Conservation (phyloP, 805 yeast genomes). For the Maudiozyma bulderi region DNA sequence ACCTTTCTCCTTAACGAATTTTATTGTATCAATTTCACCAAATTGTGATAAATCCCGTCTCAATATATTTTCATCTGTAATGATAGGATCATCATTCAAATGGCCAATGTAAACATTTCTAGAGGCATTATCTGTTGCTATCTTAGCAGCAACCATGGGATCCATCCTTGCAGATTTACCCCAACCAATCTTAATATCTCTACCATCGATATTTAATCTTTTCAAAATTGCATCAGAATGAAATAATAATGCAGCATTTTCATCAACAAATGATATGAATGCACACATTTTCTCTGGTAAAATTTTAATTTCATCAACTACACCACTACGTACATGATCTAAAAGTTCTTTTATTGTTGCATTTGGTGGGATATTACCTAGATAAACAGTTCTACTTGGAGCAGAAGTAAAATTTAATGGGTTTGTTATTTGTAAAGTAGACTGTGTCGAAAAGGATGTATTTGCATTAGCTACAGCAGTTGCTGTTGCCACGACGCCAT, state of each 20-base stretch:
- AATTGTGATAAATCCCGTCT: slow-evolving; percentile 55
- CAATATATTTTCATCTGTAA: slow-evolving; percentile 51
- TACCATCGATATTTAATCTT: slow-evolving; percentile 67
- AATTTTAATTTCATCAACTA: slow-evolving; percentile 68
- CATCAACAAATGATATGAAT: slow-evolving; percentile 80
- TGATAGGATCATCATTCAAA: slow-evolving; percentile 42
- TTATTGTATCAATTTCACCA: slow-evolving; percentile 81
- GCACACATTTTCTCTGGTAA: slow-evolving; percentile 85
- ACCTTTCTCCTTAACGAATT: slow-evolving; percentile 69
- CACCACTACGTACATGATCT: slow-evolving; percentile 86
- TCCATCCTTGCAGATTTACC: slow-evolving; percentile 71
- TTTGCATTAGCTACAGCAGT: slow-evolving; percentile 22
- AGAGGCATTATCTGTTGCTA: slow-evolving; percentile 81
- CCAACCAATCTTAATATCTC: slow-evolving; percentile 88
- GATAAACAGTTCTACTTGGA: slow-evolving; percentile 77
- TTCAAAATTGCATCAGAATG: slow-evolving; percentile 89
- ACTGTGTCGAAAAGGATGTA: slow-evolving; percentile 4
- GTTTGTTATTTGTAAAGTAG: slow-evolving; percentile 11
- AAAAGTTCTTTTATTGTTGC: slow-evolving; percentile 72
- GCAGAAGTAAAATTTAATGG: slow-evolving; percentile 34
- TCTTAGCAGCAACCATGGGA: slow-evolving; percentile 65
- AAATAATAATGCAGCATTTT: slow-evolving; percentile 77
- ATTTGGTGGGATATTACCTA: slow-evolving; percentile 81
- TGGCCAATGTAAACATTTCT: slow-evolving; percentile 88
- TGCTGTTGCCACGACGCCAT: slow-evolving; percentile 12